Percentiles rank a stretch among this genome's conserved stretches.
phyloP scores from a whole-genome alignment of 75 land plant species.

The Selaginella moellendorffii region DNA sequence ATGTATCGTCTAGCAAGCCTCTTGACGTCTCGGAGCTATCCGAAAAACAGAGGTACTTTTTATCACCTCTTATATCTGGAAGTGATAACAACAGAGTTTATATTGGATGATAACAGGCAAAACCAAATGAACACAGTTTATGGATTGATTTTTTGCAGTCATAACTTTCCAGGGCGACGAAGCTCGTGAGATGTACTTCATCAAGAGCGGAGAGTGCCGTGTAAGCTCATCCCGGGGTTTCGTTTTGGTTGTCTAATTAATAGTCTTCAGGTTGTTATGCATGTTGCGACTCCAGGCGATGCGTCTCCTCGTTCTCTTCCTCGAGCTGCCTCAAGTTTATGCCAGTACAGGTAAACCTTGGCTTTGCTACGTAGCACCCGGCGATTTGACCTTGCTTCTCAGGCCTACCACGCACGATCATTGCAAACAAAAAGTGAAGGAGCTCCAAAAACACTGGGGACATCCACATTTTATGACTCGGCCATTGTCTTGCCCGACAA shows the following conservation, averaged over 20 bases:
- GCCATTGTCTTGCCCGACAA: conserved; percentile 10
- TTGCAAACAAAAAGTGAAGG: conserved; percentile 18
- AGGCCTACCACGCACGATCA: conserved; percentile 18
- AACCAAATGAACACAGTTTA: not conserved
- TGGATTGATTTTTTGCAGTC: conserved; percentile 10
- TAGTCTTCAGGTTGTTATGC: conserved; percentile 27
- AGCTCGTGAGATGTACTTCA: conserved; percentile 31
- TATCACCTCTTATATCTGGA: not conserved
- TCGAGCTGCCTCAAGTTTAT: conserved; percentile 14
- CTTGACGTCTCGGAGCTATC: conserved; percentile 15
- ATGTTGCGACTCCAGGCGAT: conserved; percentile 10
- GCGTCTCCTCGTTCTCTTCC: conserved; percentile 13
- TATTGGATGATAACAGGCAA: no score
- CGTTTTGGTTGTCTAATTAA: no score
- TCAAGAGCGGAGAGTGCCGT: conserved; percentile 28
- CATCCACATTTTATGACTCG: conserved; percentile 6
- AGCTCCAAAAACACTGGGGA: conserved; percentile 20
- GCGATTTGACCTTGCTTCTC: no score
- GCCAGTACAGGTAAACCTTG: conserved; percentile 15
- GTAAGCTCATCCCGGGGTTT: conserved; percentile 15
- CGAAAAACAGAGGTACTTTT: conserved; percentile 24
- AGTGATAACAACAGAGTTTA: no score
- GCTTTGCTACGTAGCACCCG: no score
- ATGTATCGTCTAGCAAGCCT: conserved; percentile 24
- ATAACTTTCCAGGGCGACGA: conserved; percentile 32